Percentiles rank a stretch among this genome's conserved stretches.
Conservation (phyloP, 768 basidiomycete genomes). For the Boletus barrowsii region DNA sequence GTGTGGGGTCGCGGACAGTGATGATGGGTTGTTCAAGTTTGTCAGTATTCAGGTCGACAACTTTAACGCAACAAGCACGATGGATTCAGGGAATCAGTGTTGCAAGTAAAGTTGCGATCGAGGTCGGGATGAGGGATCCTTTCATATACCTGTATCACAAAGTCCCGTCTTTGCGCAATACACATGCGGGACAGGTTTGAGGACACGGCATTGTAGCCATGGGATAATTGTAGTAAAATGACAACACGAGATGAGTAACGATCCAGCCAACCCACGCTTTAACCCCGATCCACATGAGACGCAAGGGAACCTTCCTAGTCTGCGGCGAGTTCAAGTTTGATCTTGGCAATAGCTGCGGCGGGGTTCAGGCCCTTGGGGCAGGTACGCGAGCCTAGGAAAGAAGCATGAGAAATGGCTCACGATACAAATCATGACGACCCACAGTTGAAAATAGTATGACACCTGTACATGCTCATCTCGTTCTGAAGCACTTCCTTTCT, state of each 20-base stretch:
- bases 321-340: constrained; percentile 85
- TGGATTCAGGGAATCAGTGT: too few species aligned
- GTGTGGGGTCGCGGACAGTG: too few species aligned
- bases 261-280: not conserved
- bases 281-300: not conserved
- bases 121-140: too few species aligned
- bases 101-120: too few species aligned
- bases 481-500: constrained; percentile 94
- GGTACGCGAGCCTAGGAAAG: constrained; percentile 70
- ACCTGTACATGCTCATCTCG: constrained; percentile 93
- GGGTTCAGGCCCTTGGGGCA: constrained; percentile 97
- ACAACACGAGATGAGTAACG: not conserved
- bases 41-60: too few species aligned
- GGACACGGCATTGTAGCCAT: not conserved
- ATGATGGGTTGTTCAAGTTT: too few species aligned
- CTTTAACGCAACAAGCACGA: too few species aligned
- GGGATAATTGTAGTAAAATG: not conserved
- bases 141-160: too few species aligned
- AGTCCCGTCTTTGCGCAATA: too few species aligned
- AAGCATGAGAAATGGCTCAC: not conserved
- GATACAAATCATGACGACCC: constrained; percentile 17
- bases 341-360: constrained; percentile 86
- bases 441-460: constrained; percentile 99
- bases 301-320: constrained; percentile 42
- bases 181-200: not conserved